These are phyloP conservation scores for Astrothelium macrocarpum DNA, from an alignment of 495 filamentous ascomycete genomes.

Conservation along the genomic window DNA sequence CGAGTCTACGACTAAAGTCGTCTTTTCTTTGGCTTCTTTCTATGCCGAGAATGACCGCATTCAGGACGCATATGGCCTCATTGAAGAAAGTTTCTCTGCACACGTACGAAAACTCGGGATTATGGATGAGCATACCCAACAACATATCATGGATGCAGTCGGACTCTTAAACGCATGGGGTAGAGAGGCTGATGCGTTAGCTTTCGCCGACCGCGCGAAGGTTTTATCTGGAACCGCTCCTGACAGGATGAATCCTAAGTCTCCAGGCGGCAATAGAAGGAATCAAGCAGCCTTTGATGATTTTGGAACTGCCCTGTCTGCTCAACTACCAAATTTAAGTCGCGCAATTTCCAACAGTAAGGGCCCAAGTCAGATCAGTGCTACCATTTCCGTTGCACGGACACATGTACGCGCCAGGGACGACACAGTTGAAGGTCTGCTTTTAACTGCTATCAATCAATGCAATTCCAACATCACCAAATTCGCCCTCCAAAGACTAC, in stretches of 20 bases:
- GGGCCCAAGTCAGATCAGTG: neutral
- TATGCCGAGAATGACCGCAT: conserved; percentile 1
- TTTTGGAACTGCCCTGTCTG: neutral
- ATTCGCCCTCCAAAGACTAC: neutral
- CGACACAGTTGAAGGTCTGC: neutral
- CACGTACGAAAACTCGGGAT: neutral
- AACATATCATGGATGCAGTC: neutral
- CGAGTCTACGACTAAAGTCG: conserved; percentile 3
- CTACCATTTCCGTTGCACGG: neutral
- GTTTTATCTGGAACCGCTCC: neutral
- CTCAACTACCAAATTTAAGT: neutral
- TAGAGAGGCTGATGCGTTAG: neutral
- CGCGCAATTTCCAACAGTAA: neutral
- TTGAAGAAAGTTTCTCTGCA: neutral
- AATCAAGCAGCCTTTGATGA: neutral
- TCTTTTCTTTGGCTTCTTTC: neutral
- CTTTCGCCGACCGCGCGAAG: neutral
- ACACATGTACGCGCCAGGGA: neutral
- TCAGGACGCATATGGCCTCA: neutral
- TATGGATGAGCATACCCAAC: neutral
- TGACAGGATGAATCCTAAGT: neutral
- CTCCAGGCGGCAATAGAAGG: neutral
- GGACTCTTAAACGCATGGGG: neutral
- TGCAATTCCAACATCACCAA: neutral
- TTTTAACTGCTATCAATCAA: neutral